Conservation (phyloP, 1,284 basidiomycete genomes). For the Cutaneotrichosporon mucoides region DNA sequence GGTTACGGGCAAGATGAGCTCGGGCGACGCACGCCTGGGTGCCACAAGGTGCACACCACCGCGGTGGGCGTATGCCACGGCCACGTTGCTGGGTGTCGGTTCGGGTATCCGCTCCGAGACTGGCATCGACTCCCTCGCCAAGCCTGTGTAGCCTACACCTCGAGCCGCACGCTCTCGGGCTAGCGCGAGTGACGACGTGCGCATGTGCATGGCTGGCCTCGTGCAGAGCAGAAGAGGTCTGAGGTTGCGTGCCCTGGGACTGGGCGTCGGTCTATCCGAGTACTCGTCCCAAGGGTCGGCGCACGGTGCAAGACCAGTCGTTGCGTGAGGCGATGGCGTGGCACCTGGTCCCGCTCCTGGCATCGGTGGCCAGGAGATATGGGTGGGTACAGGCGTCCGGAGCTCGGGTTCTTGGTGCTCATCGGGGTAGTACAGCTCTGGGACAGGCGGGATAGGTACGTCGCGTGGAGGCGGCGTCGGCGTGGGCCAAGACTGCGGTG, state of each 20-base stretch:
- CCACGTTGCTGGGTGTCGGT: too few relatives aligned
- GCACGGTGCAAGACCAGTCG: slow-evolving; percentile 4
- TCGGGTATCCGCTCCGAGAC: too few relatives aligned
- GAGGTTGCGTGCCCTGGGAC: slow-evolving; percentile 11
- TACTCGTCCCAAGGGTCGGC: slow-evolving; percentile 24
- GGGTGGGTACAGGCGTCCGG: not conserved
- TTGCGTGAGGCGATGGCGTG: not conserved
- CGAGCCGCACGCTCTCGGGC: not conserved
- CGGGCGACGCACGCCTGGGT: slow-evolving; percentile 1
- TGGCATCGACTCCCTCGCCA: too few relatives aligned
- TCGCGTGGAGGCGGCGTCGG: slow-evolving; percentile 8
- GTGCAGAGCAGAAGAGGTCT: slow-evolving; percentile 16
- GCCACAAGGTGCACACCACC: too few relatives aligned
- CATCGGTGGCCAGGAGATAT: not conserved
- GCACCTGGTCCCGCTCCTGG: not conserved
- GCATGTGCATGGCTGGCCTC: slow-evolving; percentile 8
- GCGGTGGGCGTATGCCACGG: too few relatives aligned
- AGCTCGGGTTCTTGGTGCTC: not conserved
- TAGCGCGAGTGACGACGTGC: slow-evolving; percentile 4
- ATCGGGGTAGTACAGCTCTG: not conserved
- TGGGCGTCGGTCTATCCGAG: slow-evolving; percentile 17
- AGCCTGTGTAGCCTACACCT: too few relatives aligned
- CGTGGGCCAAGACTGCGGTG: slow-evolving; percentile 5
- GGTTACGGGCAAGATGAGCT: slow-evolving; percentile 10
- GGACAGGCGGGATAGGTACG: not conserved